Evolutionary conservation across 768 basidiomycete species (phyloP), one percentile per base, ranked within the genome.

Genomic region (Mycena chlorophos): DNA sequence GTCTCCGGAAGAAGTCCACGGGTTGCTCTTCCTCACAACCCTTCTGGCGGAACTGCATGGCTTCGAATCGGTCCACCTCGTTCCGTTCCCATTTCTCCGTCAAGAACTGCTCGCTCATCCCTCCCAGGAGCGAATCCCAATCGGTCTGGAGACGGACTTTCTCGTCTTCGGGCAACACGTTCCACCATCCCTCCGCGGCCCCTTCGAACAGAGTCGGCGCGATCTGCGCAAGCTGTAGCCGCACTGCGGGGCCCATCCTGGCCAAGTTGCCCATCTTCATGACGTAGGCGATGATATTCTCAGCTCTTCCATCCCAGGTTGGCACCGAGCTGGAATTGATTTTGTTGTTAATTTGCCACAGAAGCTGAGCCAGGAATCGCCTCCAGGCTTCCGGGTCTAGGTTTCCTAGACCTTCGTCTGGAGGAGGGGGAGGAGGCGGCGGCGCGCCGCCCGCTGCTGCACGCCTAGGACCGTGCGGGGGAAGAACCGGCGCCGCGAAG

Each of bases 1-100:
- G 48, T 1, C 54, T 23, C 28, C 49, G 47, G 27, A 42, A 55
- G 54, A 56, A 56, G 27, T 56, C 55, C 1, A 56, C 1, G 5
- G 55, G 55, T 2, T 50, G 38, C 49, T 56, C 55, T 1, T 22
- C 2, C 16, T 45, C 40, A 19, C 34, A 42, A 2, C 54, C 54
- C 14, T 2, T 25, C 23, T 56, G 49, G 13, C 40, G 40, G 42
- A 50, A 51, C 2, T 5, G 1, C 55, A 56, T 56, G 23, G 50
- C 49, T 42, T 56, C 49, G 13, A 50, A 50, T 23, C 45, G 12
- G 8, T 19, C 12, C 6, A 20, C 6, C 6, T 19, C 12, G 20
- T 12, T 19, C 39, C 6, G 5, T 6, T 20, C 12, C 39, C 39
- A 40, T 20, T 20, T 12, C 8, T 10, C 5, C 39, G 39, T 40